Evolutionary conservation across 2,329 filamentous ascomycete species (phyloP), one percentile per base, ranked within the genome.

Genomic region (Aureobasidium sp.): DNA sequence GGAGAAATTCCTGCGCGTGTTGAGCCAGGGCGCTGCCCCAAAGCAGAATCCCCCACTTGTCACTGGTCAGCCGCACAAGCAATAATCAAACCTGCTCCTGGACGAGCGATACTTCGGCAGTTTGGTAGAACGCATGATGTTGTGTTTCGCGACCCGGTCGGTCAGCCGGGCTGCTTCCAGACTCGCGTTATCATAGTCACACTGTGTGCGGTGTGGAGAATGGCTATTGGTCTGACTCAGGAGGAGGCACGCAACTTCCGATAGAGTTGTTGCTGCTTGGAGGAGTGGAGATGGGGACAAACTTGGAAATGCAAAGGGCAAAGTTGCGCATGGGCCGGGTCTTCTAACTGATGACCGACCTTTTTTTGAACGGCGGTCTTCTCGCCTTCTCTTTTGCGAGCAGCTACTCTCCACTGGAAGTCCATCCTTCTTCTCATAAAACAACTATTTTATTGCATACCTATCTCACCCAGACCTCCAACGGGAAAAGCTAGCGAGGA

Each of bases 241-340:
- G 27, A 9, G 12, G 20, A 53, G 17, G 20, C 51, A 53, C 25
- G 15, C 27, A 57, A 44, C 44, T 12, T 42, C 22, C 25, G 52
- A 56, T 34, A 56, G 52, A 56, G 25, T n/a, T 41, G 36, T 34
- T 41, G 31, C 15, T 41, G 31, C 17, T 49, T 9, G 29, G 12
- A 41, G n/a, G 25, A 29, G 49, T 39, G 49, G 49, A 41, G 49
- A 41, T 39, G 49, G 7, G 22, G 20, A n/a, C 17, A 55, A 55
- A 55, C 37, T 44, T 22, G 52, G 39, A 55, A 22, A 27, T 25
- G 49, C 45, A n/a, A 20, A 29, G 45, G 45, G 3, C 49, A 55
- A 42, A 55, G 52, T 47, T 47, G 44, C 55, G 55, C 55, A 45
- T 48, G 55, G 55, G 12, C 55, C 55, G 9, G 37, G 11, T 5